Percentiles rank a stretch among this genome's conserved stretches.
phyloP scores from a whole-genome alignment of 169 alveolate genomes.

The Babesia bigemina region DNA sequence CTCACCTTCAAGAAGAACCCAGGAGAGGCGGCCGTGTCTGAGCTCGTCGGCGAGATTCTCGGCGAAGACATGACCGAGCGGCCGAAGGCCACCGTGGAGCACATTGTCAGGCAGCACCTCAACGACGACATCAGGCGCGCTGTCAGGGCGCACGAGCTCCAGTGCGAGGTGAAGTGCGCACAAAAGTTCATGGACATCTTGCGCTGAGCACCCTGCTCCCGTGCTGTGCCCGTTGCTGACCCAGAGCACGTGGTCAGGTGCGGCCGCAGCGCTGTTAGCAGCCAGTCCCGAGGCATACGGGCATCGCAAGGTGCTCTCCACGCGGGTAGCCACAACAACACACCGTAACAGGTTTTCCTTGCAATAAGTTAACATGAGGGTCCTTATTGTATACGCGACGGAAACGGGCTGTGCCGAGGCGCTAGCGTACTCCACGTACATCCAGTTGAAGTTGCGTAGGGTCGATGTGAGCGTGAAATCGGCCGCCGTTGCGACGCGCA shows the following conservation, averaged over 20 bases:
- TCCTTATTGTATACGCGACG: constrained; percentile 51
- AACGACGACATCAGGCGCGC: constrained; percentile 43
- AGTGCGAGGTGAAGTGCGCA: constrained; percentile 66
- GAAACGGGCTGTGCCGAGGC: constrained; percentile 64
- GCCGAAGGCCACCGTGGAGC: constrained; percentile 59
- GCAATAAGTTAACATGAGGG: constrained; percentile 2
- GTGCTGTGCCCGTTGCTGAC: not conserved
- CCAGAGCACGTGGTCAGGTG: too few relatives aligned
- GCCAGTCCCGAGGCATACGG: too few relatives aligned
- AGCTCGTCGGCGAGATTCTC: constrained; percentile 58
- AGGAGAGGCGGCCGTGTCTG: constrained; percentile 54
- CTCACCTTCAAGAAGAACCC: constrained; percentile 53
- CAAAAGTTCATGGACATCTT: constrained; percentile 36
- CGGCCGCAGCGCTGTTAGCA: too few relatives aligned
- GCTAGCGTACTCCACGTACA: constrained; percentile 53
- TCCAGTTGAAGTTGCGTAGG: constrained; percentile 24
- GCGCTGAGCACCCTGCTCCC: not conserved
- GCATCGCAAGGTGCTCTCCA: too few relatives aligned
- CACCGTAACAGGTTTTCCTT: too few relatives aligned
- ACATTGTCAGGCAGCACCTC: constrained; percentile 39
- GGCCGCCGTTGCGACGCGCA: constrained; percentile 16
- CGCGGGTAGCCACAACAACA: too few relatives aligned
- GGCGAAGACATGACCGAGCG: constrained; percentile 62
- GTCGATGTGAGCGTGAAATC: constrained; percentile 17
- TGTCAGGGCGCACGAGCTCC: constrained; percentile 42